Evolutionary conservation across 495 filamentous ascomycete genomes (phyloP), one percentile per base, ranked within the genome.

Genomic region (Aspergillus cavernicola): DNA sequence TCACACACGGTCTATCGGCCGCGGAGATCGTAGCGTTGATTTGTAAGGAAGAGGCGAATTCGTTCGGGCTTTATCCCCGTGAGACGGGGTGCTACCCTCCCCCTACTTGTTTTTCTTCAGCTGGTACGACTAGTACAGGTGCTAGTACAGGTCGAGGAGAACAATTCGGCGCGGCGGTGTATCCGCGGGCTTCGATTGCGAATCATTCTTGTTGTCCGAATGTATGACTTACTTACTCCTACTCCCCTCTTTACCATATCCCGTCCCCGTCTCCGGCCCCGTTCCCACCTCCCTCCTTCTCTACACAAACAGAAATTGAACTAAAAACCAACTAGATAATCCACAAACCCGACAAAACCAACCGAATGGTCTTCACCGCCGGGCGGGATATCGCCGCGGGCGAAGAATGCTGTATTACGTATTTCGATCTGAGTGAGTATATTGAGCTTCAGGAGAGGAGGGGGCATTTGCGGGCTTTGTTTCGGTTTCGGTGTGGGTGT

Each of bases 371-470:
- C 4, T 74, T 72, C 20, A 66, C 66, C 2, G 64, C 71, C 0
- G 59, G 61, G 18, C 55, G 58, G 9, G 66, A 74, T 23, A 74
- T 74, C 29, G 37, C 59, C 1, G 43, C 63, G 0, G 71, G 65
- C 3, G 66, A 74, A 40, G 71, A 74, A 52, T 74, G 70, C 45
- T 73, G 70, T 22, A 73, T 73, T 13, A 65, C 70, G 0, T 73
- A 73, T 38, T 73, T 71, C 33, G 70, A 73, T 40, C 31, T 73
- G 37, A 63, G 63, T 5, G 45, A 60, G 43, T 38, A 56, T 33
- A 58, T 52, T 0, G 58, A 62, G 15, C 26, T 70, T 4, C 35
- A 38, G 12, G 57, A 58, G 6, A 63, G 70, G 8, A 58, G 67
- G 6, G 59, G 60, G 0, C 66, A 67, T 62, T 59, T 73, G 10